Evolutionary conservation across 1,284 basidiomycete species (phyloP), one percentile per base, ranked within the genome.

Genomic region (Jaminaea rosea): DNA sequence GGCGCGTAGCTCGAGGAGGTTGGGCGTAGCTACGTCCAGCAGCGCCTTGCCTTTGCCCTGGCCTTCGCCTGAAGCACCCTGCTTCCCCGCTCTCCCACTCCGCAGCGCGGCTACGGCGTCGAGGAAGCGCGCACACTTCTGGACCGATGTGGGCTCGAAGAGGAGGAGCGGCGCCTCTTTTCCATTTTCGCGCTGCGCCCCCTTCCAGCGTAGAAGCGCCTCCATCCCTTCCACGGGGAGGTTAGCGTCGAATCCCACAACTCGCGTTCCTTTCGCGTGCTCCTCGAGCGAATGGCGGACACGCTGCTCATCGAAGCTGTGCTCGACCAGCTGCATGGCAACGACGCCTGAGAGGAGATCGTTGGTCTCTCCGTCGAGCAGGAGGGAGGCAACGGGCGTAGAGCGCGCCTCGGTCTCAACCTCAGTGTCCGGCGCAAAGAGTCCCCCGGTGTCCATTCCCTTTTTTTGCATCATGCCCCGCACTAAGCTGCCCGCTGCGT

Each of bases 171-270:
- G 27, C 23, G 42, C 9, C 34, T 47, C 50, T 17, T 66, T 23
- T 42, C 2, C 39, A 42, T 6, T 23, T 42, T 17, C 17, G 6
- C 17, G n/a, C 21, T 36, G 34, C n/a, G n/a, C 34, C 4, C n/a
- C 34, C 34, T 36, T 36, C n/a, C 21, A 21, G 6, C 34, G 34
- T 36, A 88, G 75, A 10, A 90, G 56, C 0, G 72, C 58, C 11
- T 75, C 69, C 26, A 94, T 78, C 0, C 80, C 74, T 1, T 78
- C 74, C 0, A 82, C 67, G 0, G 80, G 79, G 44, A 89, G 72
- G 73, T 97, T 97, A 0, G 82, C 88, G 67, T 97, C 93, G 26
- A 94, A 74, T 1, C 83, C 86, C 15, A 94, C 79, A 15, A 93
- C 65, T 19, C 59, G 65, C 0, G 88, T 85, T 15, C 59, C 65